Evolutionary conservation across 306 rosid species (phyloP).

Genomic region (Prunus mume): DNA sequence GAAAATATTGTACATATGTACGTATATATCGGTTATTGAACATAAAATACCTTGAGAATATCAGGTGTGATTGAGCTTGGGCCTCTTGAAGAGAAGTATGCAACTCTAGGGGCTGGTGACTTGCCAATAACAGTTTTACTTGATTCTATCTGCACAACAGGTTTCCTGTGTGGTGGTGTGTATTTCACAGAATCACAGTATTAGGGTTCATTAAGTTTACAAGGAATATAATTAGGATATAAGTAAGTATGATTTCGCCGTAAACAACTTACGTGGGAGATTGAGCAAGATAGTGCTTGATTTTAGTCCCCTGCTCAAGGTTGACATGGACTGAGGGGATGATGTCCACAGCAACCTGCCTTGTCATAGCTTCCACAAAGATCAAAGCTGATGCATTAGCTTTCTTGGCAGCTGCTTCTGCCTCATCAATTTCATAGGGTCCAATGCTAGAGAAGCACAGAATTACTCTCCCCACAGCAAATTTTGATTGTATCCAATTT

Average conservation of each 20-base stretch:
- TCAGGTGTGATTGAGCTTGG: slow-evolving; percentile 46
- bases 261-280: slow-evolving; percentile 24
- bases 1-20: neutral
- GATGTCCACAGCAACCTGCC: slow-evolving; percentile 21
- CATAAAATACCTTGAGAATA: slow-evolving; percentile 43
- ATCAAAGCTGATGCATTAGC: slow-evolving; percentile 43
- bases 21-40: neutral
- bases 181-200: neutral
- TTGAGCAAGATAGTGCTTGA: slow-evolving; percentile 32
- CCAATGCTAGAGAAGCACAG: slow-evolving; percentile 47
- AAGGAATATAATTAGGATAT: too few relatives aligned
- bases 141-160: slow-evolving; percentile 22
- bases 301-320: slow-evolving; percentile 34
- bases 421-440: slow-evolving; percentile 12
- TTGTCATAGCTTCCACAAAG: slow-evolving; percentile 33
- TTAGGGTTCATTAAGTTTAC: too few relatives aligned
- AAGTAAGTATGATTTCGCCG: neutral
- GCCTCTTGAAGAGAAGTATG: slow-evolving; percentile 60
- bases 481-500: slow-evolving; percentile 13
- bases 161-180: slow-evolving; percentile 17
- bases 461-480: slow-evolving; percentile 31
- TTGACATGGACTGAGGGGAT: slow-evolving; percentile 42
- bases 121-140: slow-evolving; percentile 20
- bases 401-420: slow-evolving; percentile 31
- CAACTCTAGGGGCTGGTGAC: slow-evolving; percentile 45